Evolutionary conservation across 345 rosid genomes (phyloP).

Genomic region (Limnanthes douglasii): DNA sequence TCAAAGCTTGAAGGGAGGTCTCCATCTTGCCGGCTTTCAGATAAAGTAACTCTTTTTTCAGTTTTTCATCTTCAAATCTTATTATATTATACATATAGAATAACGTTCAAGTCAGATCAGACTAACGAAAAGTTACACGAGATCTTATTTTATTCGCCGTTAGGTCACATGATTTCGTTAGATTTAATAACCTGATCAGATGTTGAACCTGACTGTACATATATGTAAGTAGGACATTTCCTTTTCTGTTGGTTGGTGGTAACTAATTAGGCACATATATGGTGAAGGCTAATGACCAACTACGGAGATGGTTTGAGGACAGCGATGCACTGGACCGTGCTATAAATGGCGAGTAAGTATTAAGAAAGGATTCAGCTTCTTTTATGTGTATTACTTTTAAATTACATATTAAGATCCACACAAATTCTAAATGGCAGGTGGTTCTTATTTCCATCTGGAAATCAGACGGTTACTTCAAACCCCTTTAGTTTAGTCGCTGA

Average conservation of each 20-base stretch:
- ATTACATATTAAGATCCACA: not conserved
- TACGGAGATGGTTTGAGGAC: constrained; percentile 32
- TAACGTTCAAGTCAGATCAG: too few relatives aligned
- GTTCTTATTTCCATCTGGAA: constrained; percentile 45
- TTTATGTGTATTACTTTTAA: not conserved
- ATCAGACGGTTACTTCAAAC: constrained; percentile 21
- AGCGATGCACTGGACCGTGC: constrained; percentile 74
- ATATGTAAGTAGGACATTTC: too few relatives aligned
- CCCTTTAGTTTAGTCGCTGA: constrained; percentile 38
- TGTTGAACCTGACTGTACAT: not conserved
- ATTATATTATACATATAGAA: not conserved
- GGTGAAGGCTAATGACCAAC: constrained; percentile 23
- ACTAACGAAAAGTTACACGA: too few relatives aligned
- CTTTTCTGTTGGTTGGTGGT: too few relatives aligned
- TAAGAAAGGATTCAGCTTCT: constrained; percentile 2
- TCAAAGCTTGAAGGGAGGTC: constrained; percentile 77
- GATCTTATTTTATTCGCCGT: too few relatives aligned
- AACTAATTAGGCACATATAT: too few relatives aligned
- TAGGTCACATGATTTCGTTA: too few relatives aligned
- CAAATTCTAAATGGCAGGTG: constrained; percentile 25
- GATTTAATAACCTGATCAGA: too few relatives aligned
- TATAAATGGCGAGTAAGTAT: constrained; percentile 63
- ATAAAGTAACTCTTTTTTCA: constrained; percentile 32
- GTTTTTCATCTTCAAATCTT: not conserved
- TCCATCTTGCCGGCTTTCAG: constrained; percentile 66